Percentiles rank a stretch among this genome's conserved stretches.
Evolutionary conservation across 2,329 filamentous ascomycete genomes (phyloP).

Genomic region (Zarea fungicola): DNA sequence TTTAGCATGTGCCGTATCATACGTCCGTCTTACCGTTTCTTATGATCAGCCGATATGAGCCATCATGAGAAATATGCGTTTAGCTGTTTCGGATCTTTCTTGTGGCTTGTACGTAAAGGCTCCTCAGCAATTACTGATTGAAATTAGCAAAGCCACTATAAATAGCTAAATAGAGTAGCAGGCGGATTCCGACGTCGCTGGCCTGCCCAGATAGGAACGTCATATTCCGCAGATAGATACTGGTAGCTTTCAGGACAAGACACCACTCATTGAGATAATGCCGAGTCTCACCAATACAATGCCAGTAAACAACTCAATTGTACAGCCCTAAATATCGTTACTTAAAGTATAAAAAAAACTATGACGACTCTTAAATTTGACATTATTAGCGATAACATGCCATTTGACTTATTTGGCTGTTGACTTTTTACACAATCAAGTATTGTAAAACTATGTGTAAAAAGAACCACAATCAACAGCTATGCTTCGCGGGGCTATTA

Average conservation of each 20-base stretch:
- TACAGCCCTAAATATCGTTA: no score
- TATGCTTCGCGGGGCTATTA: slow-evolving; percentile 9
- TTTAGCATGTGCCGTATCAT: background rate
- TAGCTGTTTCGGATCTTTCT: background rate
- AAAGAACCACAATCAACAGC: slow-evolving; percentile 12
- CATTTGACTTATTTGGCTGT: no score
- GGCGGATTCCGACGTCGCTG: slow-evolving; percentile 5
- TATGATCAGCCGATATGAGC: background rate
- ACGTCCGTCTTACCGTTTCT: background rate
- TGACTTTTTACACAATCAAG: slow-evolving; percentile 2
- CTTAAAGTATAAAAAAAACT: no score
- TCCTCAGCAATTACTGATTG: background rate
- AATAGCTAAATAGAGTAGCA: no score
- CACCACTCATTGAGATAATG: no score
- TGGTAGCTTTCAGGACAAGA: no score
- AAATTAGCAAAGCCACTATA: background rate
- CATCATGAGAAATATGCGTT: background rate
- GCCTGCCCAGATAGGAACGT: background rate
- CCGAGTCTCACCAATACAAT: no score
- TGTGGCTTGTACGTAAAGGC: slow-evolving; percentile 9
- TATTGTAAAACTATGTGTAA: slow-evolving; percentile 13
- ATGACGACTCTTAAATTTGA: no score
- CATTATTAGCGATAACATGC: no score
- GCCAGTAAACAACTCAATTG: no score
- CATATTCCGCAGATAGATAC: no score